Evolutionary conservation across 2,329 filamentous ascomycete species (phyloP), one percentile per base, ranked within the genome.

Genomic region (Penicillium sp.): DNA sequence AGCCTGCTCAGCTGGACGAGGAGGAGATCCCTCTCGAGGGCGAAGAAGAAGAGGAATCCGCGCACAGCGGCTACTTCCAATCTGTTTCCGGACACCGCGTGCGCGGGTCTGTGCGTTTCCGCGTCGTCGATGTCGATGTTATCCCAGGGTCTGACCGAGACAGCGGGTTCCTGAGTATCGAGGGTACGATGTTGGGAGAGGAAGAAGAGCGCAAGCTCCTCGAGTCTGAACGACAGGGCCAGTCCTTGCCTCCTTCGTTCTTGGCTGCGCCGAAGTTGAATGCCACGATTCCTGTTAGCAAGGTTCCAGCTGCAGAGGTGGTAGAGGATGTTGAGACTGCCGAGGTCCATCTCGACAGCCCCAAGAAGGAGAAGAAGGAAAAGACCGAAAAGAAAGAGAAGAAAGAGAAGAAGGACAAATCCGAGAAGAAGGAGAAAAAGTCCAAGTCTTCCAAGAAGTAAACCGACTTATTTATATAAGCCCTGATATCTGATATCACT

Each of bases 111-210:
- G 74, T 95, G 36, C 82, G 82, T 49, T 96, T 96, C 75, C 83
- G 86, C 60, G 91, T 97, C 68, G 86, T 87, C 62, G 91, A 95
- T 70, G 90, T 94, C 59, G 92, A 97, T 63, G 69, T 79, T 22
- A 78, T 79, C 64, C 88, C 90, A 1, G 88, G 87, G 27, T 83
- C 86, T 44, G 90, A 89, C 60, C 85, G 86, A 49, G 80, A 81
- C 48, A 88, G 88, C 56, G 91, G 89, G 10, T 94, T 93, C 69
- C 75, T 96, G 57, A 92, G 88, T 63, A 87, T 97, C 58, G 89
- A 94, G 71, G 93, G 92, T 24, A 95, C 90, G n/a, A 87, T 96
- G 83, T 76, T 96, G 47, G 80, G 82, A 44, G 83, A 83, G 42
- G 83, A 84, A 18, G 87, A 86, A 22, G 91, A 95, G 74, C 78